Conservation (phyloP, 2,329 filamentous ascomycete genomes). For the Stachybotrys chlorohalonatus region DNA sequence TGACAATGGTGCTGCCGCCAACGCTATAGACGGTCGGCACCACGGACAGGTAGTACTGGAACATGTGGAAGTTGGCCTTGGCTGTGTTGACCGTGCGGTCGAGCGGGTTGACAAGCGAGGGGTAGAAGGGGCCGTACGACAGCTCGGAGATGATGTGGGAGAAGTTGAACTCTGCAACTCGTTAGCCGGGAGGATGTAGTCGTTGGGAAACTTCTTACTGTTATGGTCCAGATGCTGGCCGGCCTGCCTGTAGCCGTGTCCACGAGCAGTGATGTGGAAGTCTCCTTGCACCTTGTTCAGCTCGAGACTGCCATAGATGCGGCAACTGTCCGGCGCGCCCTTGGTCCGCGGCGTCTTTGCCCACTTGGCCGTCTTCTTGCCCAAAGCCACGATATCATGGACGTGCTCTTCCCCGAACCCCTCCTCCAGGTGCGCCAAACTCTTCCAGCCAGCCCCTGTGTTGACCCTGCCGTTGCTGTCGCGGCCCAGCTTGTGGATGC, state of each 20-base stretch:
- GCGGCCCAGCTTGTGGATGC: slow-evolving; percentile 50
- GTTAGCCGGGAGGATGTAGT: slow-evolving; percentile 9
- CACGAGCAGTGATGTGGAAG: slow-evolving; percentile 92
- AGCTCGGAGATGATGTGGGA: slow-evolving; percentile 93
- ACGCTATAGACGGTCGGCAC: slow-evolving; percentile 90
- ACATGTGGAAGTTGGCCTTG: slow-evolving; percentile 79
- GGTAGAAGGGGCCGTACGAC: slow-evolving; percentile 95
- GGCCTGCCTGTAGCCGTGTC: slow-evolving; percentile 85
- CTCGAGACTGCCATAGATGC: slow-evolving; percentile 82
- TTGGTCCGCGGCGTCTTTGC: slow-evolving; percentile 66
- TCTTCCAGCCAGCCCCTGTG: slow-evolving; percentile 49
- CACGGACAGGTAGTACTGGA: slow-evolving; percentile 93
- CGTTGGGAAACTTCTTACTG: slow-evolving; percentile 38
- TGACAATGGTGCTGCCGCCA: slow-evolving; percentile 60
- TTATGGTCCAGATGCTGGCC: slow-evolving; percentile 72
- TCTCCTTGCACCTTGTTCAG: slow-evolving; percentile 97
- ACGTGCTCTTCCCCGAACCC: slow-evolving; percentile 75
- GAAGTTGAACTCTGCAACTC: slow-evolving; percentile 77
- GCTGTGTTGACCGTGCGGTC: slow-evolving; percentile 80
- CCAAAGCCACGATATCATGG: slow-evolving; percentile 76
- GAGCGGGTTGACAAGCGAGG: slow-evolving; percentile 84
- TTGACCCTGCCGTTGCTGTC: slow-evolving; percentile 46
- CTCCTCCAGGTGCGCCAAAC: slow-evolving; percentile 43
- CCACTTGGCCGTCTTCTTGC: slow-evolving; percentile 54
- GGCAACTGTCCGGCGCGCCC: slow-evolving; percentile 61